These are phyloP conservation scores for Diaporthe vaccinii DNA, from an alignment of 2,329 filamentous ascomycete species.

Conservation along the genomic window DNA sequence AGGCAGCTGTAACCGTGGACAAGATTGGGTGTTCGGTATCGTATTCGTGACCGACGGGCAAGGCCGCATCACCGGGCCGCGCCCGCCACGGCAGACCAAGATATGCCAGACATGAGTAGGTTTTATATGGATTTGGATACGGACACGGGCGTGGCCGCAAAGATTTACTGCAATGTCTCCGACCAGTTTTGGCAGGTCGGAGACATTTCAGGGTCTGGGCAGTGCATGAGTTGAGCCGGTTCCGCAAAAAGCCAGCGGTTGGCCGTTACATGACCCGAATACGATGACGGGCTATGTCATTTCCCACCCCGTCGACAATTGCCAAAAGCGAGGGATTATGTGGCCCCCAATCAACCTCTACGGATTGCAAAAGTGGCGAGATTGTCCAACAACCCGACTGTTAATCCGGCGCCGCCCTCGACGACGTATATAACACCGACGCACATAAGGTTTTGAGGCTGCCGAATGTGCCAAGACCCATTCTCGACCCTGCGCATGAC, in stretches of 20 bases:
- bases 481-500: background rate
- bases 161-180: background rate
- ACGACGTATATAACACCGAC: slow-evolving; percentile 10
- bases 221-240: background rate
- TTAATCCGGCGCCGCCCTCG: background rate
- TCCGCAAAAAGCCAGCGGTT: background rate
- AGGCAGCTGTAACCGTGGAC: background rate
- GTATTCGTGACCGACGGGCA: slow-evolving; percentile 1
- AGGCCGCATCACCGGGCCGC: background rate
- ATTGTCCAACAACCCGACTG: background rate
- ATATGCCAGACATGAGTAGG: background rate
- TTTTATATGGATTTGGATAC: background rate
- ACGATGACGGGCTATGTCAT: slow-evolving; percentile 9
- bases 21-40: background rate
- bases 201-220: background rate
- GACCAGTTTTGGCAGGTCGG: slow-evolving; percentile 3
- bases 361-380: background rate
- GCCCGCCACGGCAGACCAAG: background rate
- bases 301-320: background rate
- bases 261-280: slow-evolving; percentile 23
- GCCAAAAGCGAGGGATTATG: background rate
- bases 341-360: background rate
- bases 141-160: slow-evolving; percentile 9
- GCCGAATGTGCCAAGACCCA: no score
- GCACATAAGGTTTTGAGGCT: background rate